Conservation (phyloP, 345 rosid species). For the Cardamine chenopodiifolia region DNA sequence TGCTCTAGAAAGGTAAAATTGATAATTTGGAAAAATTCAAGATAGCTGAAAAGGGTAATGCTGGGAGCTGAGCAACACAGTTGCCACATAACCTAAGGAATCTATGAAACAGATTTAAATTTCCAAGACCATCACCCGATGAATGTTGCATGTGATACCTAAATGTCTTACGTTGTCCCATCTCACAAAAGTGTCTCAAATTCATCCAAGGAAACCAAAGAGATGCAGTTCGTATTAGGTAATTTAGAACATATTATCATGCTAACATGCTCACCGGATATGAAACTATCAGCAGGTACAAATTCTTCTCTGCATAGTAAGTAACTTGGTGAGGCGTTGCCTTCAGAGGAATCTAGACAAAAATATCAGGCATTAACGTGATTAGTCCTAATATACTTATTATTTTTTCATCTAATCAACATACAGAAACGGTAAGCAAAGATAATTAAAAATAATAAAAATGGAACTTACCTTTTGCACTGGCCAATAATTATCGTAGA, state of each 20-base stretch:
- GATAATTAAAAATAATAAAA: not conserved
- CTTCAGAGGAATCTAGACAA: conserved; percentile 76
- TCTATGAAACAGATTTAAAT: not conserved
- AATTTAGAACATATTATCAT: conserved; percentile 24
- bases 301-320: conserved; percentile 83
- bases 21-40: not conserved
- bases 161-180: not conserved
- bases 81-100: not conserved
- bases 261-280: conserved; percentile 66
- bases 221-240: conserved; percentile 16
- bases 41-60: conserved; percentile 17
- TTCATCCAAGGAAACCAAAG: conserved; percentile 17
- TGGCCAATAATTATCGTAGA: conserved; percentile 97
- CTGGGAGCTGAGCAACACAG: conserved; percentile 18
- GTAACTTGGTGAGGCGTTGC: conserved; percentile 99
- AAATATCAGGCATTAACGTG: conserved; percentile 26
- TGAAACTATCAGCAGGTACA: conserved; percentile 87
- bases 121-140: not conserved
- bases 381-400: conserved; percentile 24
- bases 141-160: not conserved
- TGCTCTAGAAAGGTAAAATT: conserved; percentile 5
- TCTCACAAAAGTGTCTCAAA: conserved; percentile 2
- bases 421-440: conserved; percentile 16
- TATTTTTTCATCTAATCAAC: conserved; percentile 23
- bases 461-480: conserved; percentile 70